These are phyloP conservation scores for Termitomyces sp. DNA, from an alignment of 768 basidiomycete genomes.

Conservation along the genomic window DNA sequence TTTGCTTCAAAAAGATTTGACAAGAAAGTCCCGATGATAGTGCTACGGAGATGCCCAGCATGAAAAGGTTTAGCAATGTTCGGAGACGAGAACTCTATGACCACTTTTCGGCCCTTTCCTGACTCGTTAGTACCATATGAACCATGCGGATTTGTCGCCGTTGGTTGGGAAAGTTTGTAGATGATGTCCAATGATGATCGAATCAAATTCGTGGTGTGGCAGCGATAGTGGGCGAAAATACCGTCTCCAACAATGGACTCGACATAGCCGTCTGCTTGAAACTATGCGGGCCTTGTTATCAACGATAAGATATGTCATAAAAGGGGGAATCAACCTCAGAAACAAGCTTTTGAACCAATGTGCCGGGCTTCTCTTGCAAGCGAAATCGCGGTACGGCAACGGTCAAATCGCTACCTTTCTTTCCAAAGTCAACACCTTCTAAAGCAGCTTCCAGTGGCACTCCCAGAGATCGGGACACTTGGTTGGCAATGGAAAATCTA, in stretches of 20 bases:
- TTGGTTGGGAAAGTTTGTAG: conserved; percentile 47
- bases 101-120: conserved; percentile 74
- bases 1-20: conserved; percentile 85
- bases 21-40: conserved; percentile 93
- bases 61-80: conserved; percentile 99
- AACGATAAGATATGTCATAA: neutral
- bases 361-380: conserved; percentile 3
- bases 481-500: conserved; percentile 3
- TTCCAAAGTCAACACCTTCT: conserved; percentile 78
- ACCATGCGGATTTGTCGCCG: conserved; percentile 36
- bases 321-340: neutral
- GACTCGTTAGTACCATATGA: conserved; percentile 76
- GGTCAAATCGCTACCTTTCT: conserved; percentile 89
- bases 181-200: conserved; percentile 22
- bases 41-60: conserved; percentile 91
- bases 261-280: conserved; percentile 5
- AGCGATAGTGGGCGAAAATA: conserved; percentile 9
- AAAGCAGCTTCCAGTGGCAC: conserved; percentile 11
- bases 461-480: conserved; percentile 1
- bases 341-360: conserved; percentile 4
- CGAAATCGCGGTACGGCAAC: conserved; percentile 66
- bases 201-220: conserved; percentile 4
- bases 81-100: conserved; percentile 92
- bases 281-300: neutral
- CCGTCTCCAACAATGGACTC: conserved; percentile 7